A percentile compares a stretch with the other conserved stretches of the same genome.
These are phyloP conservation scores for Periconia macrospinosa DNA, from an alignment of 2,329 filamentous ascomycete species.

Conservation along the genomic window DNA sequence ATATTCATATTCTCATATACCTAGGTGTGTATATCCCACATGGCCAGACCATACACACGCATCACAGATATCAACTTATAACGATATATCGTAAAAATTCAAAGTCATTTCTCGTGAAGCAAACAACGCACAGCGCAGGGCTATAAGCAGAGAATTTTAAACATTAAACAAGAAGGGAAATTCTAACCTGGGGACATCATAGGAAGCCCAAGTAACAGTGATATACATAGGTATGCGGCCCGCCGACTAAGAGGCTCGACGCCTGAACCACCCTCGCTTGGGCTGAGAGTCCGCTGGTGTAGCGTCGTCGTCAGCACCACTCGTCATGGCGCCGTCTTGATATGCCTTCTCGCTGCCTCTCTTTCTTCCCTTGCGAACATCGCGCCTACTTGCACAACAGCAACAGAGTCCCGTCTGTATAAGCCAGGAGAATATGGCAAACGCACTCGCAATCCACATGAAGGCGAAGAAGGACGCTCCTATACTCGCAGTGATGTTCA, in stretches of 20 bases:
- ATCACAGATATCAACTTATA: too few species aligned
- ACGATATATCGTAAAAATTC: too few species aligned
- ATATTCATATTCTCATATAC: too few species aligned
- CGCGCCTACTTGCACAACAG: conserved; percentile 65
- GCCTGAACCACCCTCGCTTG: conserved; percentile 19
- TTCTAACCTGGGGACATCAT: background rate
- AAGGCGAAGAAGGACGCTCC: conserved; percentile 79
- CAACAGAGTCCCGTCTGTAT: conserved; percentile 78
- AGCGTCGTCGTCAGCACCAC: background rate
- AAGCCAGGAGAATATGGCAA: conserved; percentile 67
- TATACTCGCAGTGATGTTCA: conserved; percentile 75
- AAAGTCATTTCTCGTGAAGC: too few species aligned
- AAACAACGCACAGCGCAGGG: too few species aligned
- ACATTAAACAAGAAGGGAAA: background rate
- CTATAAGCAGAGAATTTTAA: too few species aligned
- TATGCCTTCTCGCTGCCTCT: conserved; percentile 44
- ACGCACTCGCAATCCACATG: conserved; percentile 80
- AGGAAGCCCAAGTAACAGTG: background rate
- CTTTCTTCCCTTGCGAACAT: conserved; percentile 54
- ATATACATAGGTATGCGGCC: too few species aligned
- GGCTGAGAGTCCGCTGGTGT: conserved; percentile 4
- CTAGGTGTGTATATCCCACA: too few species aligned
- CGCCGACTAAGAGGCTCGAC: conserved; percentile 12
- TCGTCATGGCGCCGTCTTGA: conserved; percentile 10
- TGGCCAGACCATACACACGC: too few species aligned